Percentiles rank a stretch among this genome's conserved stretches.
phyloP scores from a whole-genome alignment of 1,139 yeast species.

The Kurtzmaniella quercitrusa region DNA sequence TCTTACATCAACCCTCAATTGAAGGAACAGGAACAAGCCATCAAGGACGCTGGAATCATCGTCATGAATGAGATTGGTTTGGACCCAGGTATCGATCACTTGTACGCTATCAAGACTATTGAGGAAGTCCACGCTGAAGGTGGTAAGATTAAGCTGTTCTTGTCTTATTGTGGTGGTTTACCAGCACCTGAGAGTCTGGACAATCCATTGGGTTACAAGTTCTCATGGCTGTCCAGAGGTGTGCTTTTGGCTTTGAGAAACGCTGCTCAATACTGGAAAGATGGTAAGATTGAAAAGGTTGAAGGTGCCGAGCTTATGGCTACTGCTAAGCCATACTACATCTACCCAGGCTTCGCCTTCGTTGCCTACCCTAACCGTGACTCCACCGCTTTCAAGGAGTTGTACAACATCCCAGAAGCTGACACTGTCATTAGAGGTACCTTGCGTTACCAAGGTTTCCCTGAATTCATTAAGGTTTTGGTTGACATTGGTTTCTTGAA shows the following conservation, averaged over 20 bases:
- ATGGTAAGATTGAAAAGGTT: conserved; percentile 78
- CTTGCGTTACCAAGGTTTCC: conserved; percentile 96
- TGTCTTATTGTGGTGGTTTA: conserved; percentile 97
- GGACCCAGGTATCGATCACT: conserved; percentile 98
- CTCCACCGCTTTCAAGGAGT: conserved; percentile 88
- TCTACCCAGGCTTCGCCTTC: conserved; percentile 92
- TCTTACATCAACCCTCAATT: conserved; percentile 94
- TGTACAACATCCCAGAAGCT: conserved; percentile 94
- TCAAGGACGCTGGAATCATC: conserved; percentile 79
- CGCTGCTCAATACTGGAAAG: conserved; percentile 83
- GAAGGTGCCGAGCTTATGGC: conserved; percentile 92
- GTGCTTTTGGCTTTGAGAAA: conserved; percentile 93
- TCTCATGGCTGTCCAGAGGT: conserved; percentile 99
- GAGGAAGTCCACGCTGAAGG: conserved; percentile 91
- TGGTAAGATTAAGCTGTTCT: conserved; percentile 90
- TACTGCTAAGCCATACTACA: conserved; percentile 90
- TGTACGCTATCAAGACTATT: conserved; percentile 96
- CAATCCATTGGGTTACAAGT: conserved; percentile 97
- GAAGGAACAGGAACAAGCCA: conserved; percentile 72
- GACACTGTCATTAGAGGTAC: conserved; percentile 97
- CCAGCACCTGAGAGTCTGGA: conserved; percentile 98
- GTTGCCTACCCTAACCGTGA: conserved; percentile 98
- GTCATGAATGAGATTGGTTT: conserved; percentile 93
- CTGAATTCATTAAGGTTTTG: conserved; percentile 91
- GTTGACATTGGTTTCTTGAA: conserved; percentile 91